Evolutionary conservation across 352 stramenopile species (phyloP), one percentile per base, ranked within the genome.

Genomic region (Phytophthora sp.): DNA sequence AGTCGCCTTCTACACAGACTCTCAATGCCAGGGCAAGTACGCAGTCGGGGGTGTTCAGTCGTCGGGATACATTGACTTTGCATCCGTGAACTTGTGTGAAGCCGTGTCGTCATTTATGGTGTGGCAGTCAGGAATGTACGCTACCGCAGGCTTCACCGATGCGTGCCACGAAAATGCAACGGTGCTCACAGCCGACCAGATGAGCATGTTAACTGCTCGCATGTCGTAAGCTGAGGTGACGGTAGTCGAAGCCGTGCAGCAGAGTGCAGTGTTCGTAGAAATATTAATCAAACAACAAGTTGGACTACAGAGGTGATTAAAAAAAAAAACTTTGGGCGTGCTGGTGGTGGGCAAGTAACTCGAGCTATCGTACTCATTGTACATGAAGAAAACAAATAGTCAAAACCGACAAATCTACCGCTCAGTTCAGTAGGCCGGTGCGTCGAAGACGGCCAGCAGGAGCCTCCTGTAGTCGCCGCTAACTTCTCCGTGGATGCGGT

Each of bases 401-500:
- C n/a, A n/a, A n/a, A n/a, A n/a, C n/a, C n/a, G n/a, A n/a, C n/a
- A n/a, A n/a, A n/a, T n/a, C n/a, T n/a, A n/a, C n/a, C n/a, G n/a
- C 21, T 28, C 21, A 12, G 10, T 20, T 12, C 28, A 31, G 39
- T 46, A 13, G 21, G 12, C 17, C 9, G 43, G 70, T 1, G 70
- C 61, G 32, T 91, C 67, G 34, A 85, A 68, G 11, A 91, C 56
- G 13, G 64, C 56, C 23, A 85, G 57, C 43, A 91, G 65, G n/a
- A 91, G 66, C 28, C 66, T 58, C 26, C 82, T 67, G 68, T 64
- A 87, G 70, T 89, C 73, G 53, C 77, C 82, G 68, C 77, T 86
- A 43, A 69, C 74, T 55, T 89, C 80, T 43, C 72, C 76, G 64
- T 88, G 68, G 69, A 91, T 88, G 65, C 82, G 78, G 51, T 91